Conservation (phyloP, 768 basidiomycete genomes). For the Tricholoma bakamatsutake region DNA sequence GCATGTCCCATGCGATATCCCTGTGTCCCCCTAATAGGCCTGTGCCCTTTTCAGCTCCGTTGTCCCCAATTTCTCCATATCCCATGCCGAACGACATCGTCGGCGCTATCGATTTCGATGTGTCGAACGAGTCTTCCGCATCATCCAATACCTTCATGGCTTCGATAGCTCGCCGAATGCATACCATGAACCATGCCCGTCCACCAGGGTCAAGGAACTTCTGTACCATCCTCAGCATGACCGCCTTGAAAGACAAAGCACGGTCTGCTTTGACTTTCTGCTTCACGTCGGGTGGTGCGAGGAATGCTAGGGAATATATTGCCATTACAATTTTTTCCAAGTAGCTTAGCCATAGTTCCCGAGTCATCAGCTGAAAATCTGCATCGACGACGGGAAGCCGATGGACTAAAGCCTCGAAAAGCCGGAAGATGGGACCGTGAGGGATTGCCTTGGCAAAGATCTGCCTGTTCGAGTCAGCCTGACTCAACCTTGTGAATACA, state of each 20-base stretch:
- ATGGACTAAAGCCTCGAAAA: conserved; percentile 70
- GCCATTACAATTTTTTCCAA: conserved; percentile 74
- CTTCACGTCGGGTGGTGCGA: conserved; percentile 74
- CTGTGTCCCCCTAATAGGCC: conserved; percentile 71
- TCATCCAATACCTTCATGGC: conserved; percentile 76
- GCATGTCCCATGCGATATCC: conserved; percentile 64
- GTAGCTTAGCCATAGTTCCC: conserved; percentile 71
- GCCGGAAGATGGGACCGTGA: conserved; percentile 44
- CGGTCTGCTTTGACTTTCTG: conserved; percentile 59
- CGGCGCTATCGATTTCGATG: conserved; percentile 50
- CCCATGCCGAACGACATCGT: conserved; percentile 82
- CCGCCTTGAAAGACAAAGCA: conserved; percentile 57
- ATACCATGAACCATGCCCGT: conserved; percentile 47
- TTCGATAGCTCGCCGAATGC: conserved; percentile 65
- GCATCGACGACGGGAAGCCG: conserved; percentile 76
- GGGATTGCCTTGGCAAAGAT: conserved; percentile 60
- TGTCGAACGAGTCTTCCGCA: conserved; percentile 68
- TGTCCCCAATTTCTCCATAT: conserved; percentile 69
- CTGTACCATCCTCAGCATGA: conserved; percentile 69
- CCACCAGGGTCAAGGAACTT: conserved; percentile 52
- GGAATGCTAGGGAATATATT: conserved; percentile 84
- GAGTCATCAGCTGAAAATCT: conserved; percentile 63
- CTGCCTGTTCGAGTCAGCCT: conserved; percentile 74
- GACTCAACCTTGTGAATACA: conserved; percentile 73
- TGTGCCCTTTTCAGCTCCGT: conserved; percentile 60